These are phyloP conservation scores for Lasiosphaeria hispida DNA, from an alignment of 495 filamentous ascomycete genomes.

Conservation along the genomic window DNA sequence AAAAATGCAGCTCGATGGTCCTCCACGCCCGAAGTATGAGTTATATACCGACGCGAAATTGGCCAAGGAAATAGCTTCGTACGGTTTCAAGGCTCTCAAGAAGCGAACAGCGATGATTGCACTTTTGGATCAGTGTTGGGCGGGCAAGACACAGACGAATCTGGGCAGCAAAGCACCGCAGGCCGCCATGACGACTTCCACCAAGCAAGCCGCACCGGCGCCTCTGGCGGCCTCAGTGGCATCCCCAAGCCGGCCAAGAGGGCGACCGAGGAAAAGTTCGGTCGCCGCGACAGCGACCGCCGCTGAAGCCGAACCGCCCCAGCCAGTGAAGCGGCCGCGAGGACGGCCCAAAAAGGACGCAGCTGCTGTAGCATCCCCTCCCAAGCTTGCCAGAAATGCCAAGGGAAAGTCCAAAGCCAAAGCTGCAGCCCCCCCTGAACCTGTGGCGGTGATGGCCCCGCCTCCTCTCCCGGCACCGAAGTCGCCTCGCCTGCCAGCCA, in stretches of 20 bases:
- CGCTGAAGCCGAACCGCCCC: background rate
- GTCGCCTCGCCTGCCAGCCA: background rate
- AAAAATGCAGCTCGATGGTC: constrained; percentile 9
- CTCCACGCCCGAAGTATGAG: constrained; percentile 55
- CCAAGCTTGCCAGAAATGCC: background rate
- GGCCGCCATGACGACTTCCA: constrained; percentile 26
- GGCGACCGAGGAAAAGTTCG: constrained; percentile 42
- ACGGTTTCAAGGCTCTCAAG: constrained; percentile 74
- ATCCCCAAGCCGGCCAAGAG: constrained; percentile 38
- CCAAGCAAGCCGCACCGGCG: constrained; percentile 7
- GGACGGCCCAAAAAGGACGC: constrained; percentile 25
- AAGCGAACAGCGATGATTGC: constrained; percentile 68
- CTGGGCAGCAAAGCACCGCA: background rate
- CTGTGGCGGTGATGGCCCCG: background rate
- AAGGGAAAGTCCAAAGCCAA: background rate
- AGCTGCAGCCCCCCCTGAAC: background rate
- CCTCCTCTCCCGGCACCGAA: background rate
- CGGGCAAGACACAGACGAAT: constrained; percentile 35
- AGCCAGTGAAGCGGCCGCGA: constrained; percentile 15
- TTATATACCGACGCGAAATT: constrained; percentile 64
- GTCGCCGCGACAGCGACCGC: constrained; percentile 8
- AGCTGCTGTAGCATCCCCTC: background rate
- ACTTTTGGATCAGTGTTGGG: constrained; percentile 72
- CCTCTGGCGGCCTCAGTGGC: constrained; percentile 2
- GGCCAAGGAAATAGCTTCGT: constrained; percentile 58